Evolutionary conservation across 2,329 filamentous ascomycete genomes (phyloP), one percentile per base, ranked within the genome.

Genomic region (Pyricularia sp.): DNA sequence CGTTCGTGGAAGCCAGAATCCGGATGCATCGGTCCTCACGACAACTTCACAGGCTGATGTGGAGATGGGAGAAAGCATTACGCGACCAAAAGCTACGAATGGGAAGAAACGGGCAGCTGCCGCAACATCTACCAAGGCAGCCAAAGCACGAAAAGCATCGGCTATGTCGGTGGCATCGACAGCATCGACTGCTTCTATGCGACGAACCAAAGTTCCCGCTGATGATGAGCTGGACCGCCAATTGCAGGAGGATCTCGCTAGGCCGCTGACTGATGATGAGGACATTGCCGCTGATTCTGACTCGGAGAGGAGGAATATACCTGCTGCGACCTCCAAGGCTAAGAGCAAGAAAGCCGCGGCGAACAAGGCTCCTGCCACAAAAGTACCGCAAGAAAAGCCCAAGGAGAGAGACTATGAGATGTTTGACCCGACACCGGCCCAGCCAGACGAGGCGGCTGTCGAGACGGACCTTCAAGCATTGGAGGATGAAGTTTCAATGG

Each of bases 151-250:
- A 35, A 85, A 84, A 68, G 73, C 72, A 1, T 86, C 84, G 2
- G 73, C 75, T 49, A 70, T 74, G 13, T 79, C 81, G 3, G 70
- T 74, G 19, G 75, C 78, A 40, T 82, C 84, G 1, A 80, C 79
- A 40, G 75, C 77, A 0, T 76, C 78, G 1, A 70, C 76, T 8
- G 76, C 70, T 4, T 76, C 76, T 2, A 66, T 77, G 4, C 72
- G 55, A 28, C 55, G 72, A 44, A 72, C 70, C 5, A 71, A 78
- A n/a, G 75, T 83, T 12, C 81, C 82, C 0, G 79, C 84, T 65
- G 86, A 90, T 66, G 83, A 85, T 1, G 87, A 89, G 67, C 81
- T 90, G 49, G 85, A 90, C 63, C 82, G 82, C 26, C 84, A 84
- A 62, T 77, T 90, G 1, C 82, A 88, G 70, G 85, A 83, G 2